These are phyloP conservation scores for Hirsutella thompsonii DNA, from an alignment of 2,329 filamentous ascomycete species.

Conservation along the genomic window DNA sequence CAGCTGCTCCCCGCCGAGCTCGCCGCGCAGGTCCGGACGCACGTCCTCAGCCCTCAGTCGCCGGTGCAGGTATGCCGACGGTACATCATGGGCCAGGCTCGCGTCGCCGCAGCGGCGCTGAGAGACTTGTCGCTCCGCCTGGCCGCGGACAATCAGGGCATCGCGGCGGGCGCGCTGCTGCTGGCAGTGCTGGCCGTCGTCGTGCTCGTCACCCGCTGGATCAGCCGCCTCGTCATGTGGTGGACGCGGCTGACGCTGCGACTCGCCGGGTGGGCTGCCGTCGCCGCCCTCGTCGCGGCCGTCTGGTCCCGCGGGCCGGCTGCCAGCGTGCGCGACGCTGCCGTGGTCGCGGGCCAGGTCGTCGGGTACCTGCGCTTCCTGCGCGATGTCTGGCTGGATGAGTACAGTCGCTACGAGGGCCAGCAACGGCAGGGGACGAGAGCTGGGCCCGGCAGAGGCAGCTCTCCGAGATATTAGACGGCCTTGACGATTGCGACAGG, in stretches of 20 bases:
- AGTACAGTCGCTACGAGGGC: slow-evolving; percentile 45
- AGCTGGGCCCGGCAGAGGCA: slow-evolving; percentile 4
- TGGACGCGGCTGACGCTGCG: slow-evolving; percentile 57
- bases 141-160: slow-evolving; percentile 21
- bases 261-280: slow-evolving; percentile 48
- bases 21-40: slow-evolving; percentile 28
- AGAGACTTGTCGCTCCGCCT: slow-evolving; percentile 23
- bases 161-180: slow-evolving; percentile 18
- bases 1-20: slow-evolving; percentile 30
- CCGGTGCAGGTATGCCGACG: slow-evolving; percentile 28
- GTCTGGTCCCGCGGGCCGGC: slow-evolving; percentile 55
- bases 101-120: slow-evolving; percentile 24
- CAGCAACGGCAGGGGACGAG: slow-evolving; percentile 17
- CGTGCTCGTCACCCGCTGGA: slow-evolving; percentile 56
- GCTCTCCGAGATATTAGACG: background rate
- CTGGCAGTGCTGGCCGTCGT: slow-evolving; percentile 31
- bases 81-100: slow-evolving; percentile 16
- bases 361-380: slow-evolving; percentile 33
- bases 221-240: slow-evolving; percentile 61
- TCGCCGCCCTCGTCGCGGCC: slow-evolving; percentile 40
- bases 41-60: slow-evolving; percentile 33
- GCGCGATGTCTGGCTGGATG: slow-evolving; percentile 40
- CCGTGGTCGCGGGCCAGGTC: slow-evolving; percentile 28
- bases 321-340: slow-evolving; percentile 47
- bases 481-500: too few relatives aligned